Percentiles rank a stretch among this genome's conserved stretches.
These are phyloP conservation scores for Apiospora pterosperma DNA, from an alignment of 2,329 filamentous ascomycete genomes.

Conservation along the genomic window DNA sequence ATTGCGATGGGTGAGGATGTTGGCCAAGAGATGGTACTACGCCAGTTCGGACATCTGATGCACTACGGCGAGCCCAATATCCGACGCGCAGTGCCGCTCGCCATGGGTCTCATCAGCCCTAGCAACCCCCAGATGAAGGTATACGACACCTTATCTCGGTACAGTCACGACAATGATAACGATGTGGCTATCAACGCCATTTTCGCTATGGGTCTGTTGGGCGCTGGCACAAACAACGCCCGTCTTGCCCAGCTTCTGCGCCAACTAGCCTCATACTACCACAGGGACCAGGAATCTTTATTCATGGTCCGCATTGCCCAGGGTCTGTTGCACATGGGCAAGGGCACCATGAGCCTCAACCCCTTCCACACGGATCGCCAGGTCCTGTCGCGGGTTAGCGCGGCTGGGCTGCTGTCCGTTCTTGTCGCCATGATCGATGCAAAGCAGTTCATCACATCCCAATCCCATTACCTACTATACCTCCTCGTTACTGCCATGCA, in stretches of 20 bases:
- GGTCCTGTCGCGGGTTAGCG: conserved; percentile 86
- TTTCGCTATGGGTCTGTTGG: conserved; percentile 96
- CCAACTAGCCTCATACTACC: conserved; percentile 96
- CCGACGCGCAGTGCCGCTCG: conserved; percentile 89
- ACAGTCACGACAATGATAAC: conserved; percentile 98
- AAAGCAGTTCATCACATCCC: conserved; percentile 71
- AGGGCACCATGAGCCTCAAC: conserved; percentile 91
- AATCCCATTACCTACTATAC: conserved; percentile 90
- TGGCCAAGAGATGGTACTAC: conserved; percentile 96
- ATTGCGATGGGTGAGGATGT: conserved; percentile 98
- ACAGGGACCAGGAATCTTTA: conserved; percentile 89
- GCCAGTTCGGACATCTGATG: conserved; percentile 97
- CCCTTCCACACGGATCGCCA: conserved; percentile 99
- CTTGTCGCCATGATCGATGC: conserved; percentile 93
- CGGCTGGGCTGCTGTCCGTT: conserved; percentile 84
- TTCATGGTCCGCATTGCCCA: conserved; percentile 99
- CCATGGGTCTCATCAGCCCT: conserved; percentile 93
- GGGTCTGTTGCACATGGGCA: conserved; percentile 97
- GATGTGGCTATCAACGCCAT: conserved; percentile 98
- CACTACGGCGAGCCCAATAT: conserved; percentile 98
- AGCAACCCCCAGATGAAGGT: conserved; percentile 99
- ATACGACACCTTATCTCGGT: conserved; percentile 94
- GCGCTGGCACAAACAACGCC: conserved; percentile 97
- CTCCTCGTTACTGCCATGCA: conserved; percentile 97
- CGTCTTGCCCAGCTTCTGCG: conserved; percentile 89